Evolutionary conservation across 495 filamentous ascomycete species (phyloP), one percentile per base, ranked within the genome.

Genomic region (Usnea hakonensis): DNA sequence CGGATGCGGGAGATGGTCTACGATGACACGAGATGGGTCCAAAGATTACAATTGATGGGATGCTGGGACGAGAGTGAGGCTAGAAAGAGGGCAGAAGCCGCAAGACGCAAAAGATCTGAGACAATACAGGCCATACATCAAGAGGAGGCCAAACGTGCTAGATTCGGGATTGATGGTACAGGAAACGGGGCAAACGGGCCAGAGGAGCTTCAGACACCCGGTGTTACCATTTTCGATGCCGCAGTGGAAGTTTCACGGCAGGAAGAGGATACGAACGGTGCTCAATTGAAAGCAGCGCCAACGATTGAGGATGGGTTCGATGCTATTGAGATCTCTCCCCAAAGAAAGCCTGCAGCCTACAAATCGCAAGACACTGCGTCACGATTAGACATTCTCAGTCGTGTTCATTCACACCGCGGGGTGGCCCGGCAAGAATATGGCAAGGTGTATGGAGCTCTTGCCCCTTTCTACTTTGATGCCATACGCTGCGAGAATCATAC

Each of bases 1-100:
- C 89, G 91, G 52, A 85, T 96, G 81, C 88, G 87, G 66, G 94
- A 99, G 73, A 99, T 99, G 91, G 95, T 95, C 14, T 97, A 97
- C 76, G 95, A 99, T 79, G 94, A 99, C 72, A 89, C 90, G 23
- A 83, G 93, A 76, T 99, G 94, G 94, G 87, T 97, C 53, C 85
- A 88, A 59, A 82, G 85, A 63, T 75, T 99, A 37, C 85, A 87
- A 68, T 80, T 79, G 35, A 96, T 99, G 83, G 90, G 87, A 8
- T 87, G 89, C 67, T 99, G 95, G 95, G 88, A 93, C 69, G 95
- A 99, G 70, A 71, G 75, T 7, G 94, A 96, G 70, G 94, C 94
- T 0, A 81, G 93, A 57, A 82, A 81, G 68, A 77, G 88, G 64
- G 86, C 88, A 33, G 94, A 97, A 64, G 85, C 89, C 28, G 80